Conservation (phyloP, 805 yeast species). For the Candida coleopterorum region DNA sequence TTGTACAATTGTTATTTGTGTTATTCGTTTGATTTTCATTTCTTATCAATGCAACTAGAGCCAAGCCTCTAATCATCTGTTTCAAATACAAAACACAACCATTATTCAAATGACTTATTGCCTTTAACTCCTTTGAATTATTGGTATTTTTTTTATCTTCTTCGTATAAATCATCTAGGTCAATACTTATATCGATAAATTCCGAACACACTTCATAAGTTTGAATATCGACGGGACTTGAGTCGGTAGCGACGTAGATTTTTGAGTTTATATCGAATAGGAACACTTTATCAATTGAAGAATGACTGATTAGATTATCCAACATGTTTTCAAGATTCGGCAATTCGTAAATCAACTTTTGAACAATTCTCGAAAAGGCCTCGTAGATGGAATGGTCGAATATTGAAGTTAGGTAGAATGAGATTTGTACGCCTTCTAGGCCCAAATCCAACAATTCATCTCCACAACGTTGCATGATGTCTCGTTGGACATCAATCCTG, state of each 20-base stretch:
- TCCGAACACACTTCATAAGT: constrained; percentile 97
- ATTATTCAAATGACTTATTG: constrained; percentile 72
- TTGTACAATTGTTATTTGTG: constrained; percentile 11
- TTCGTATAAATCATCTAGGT: constrained; percentile 66
- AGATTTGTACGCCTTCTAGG: constrained; percentile 83
- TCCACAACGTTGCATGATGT: constrained; percentile 91
- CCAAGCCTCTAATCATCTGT: constrained; percentile 90
- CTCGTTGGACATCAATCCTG: constrained; percentile 90
- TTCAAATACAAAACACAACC: constrained; percentile 81
- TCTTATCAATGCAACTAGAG: constrained; percentile 82
- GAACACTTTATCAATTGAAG: constrained; percentile 89
- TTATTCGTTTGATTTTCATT: constrained; percentile 39
- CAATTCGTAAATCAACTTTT: constrained; percentile 82
- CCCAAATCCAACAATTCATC: constrained; percentile 90
- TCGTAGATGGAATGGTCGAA: constrained; percentile 95
- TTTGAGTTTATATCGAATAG: constrained; percentile 88
- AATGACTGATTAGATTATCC: constrained; percentile 83
- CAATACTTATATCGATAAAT: constrained; percentile 91
- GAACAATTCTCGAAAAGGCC: constrained; percentile 90
- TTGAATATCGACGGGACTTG: constrained; percentile 91
- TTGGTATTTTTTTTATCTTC: constrained; percentile 15
- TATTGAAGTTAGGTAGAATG: constrained; percentile 87
- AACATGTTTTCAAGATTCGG: constrained; percentile 85
- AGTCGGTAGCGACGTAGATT: constrained; percentile 93
- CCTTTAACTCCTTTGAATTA: constrained; percentile 42